Evolutionary conservation across 2,329 filamentous ascomycete genomes (phyloP).

Genomic region (Penicillium crustosum): DNA sequence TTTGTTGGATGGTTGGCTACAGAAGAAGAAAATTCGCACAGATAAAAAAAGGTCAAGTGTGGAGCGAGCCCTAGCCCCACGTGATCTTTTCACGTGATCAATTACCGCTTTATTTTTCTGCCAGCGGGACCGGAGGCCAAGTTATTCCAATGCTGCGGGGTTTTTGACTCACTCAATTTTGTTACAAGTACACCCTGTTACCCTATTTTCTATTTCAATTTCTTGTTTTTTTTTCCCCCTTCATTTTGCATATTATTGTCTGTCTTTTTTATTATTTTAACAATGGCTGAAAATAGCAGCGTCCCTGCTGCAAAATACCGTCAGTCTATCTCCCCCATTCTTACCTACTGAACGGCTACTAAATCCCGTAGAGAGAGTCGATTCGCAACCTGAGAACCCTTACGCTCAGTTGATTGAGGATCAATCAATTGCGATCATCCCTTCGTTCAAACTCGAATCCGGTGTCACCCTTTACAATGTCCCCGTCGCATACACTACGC

Average conservation of each 20-base stretch:
- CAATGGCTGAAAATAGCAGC: slow-evolving; percentile 29
- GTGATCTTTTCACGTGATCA: neutral
- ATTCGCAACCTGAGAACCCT: slow-evolving; percentile 82
- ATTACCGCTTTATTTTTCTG: slow-evolving; percentile 5
- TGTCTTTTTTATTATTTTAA: neutral
- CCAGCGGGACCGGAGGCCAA: slow-evolving; percentile 3
- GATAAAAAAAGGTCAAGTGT: neutral
- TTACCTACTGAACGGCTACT: slow-evolving; percentile 43
- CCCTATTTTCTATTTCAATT: neutral
- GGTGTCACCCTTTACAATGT: slow-evolving; percentile 79
- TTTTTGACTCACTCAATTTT: slow-evolving; percentile 8
- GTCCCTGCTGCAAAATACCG: slow-evolving; percentile 30
- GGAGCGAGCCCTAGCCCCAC: slow-evolving; percentile 6
- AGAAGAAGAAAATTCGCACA: slow-evolving; percentile 4
- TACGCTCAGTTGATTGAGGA: slow-evolving; percentile 83
- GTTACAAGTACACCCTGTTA: neutral
- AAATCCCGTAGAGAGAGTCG: slow-evolving; percentile 57
- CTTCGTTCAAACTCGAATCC: slow-evolving; percentile 89
- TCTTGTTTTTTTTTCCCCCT: neutral
- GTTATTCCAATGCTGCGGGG: slow-evolving; percentile 1
- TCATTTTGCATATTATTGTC: slow-evolving; percentile 7
- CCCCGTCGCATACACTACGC: slow-evolving; percentile 64
- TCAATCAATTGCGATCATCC: slow-evolving; percentile 82
- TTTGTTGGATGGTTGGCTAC: slow-evolving; percentile 9
- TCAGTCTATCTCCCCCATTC: slow-evolving; percentile 35